Conservation (phyloP, 2,329 filamentous ascomycete species). For the Claviceps sp. region DNA sequence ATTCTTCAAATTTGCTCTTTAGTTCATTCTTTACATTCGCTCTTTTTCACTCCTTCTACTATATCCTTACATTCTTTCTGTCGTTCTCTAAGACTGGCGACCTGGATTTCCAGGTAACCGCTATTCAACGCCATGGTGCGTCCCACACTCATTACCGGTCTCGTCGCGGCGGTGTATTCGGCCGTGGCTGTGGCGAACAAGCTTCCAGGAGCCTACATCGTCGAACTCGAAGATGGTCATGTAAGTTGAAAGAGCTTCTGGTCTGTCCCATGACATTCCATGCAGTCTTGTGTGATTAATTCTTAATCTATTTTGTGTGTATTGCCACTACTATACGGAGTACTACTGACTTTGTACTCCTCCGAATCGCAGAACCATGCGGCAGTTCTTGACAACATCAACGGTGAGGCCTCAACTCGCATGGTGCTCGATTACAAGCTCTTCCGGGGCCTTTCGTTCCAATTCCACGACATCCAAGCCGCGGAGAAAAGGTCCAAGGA, state of each 20-base stretch:
- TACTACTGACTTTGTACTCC: no score
- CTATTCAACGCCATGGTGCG: constrained; percentile 5
- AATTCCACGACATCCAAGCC: constrained; percentile 32
- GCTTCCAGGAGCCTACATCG: constrained; percentile 37
- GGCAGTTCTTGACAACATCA: constrained; percentile 1
- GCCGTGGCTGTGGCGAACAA: constrained; percentile 16
- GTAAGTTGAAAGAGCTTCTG: constrained; percentile 16
- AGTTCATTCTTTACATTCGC: no score
- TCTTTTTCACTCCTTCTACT: neutral
- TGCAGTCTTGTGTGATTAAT: neutral
- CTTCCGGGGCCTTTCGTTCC: constrained; percentile 41
- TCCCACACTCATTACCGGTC: constrained; percentile 5
- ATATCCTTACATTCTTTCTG: neutral
- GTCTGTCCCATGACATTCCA: neutral
- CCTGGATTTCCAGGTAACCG: neutral
- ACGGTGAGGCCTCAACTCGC: constrained; percentile 23
- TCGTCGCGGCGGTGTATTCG: constrained; percentile 12
- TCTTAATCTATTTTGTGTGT: neutral
- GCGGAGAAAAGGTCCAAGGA: constrained; percentile 28
- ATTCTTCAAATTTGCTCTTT: no score
- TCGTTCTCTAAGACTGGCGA: neutral
- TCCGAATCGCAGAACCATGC: constrained; percentile 1
- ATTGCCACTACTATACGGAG: no score
- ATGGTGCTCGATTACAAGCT: constrained; percentile 35
- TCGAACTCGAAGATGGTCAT: constrained; percentile 37